phyloP scores from a whole-genome alignment of 2,329 filamentous ascomycete genomes.

The Pezicula carpinea region DNA sequence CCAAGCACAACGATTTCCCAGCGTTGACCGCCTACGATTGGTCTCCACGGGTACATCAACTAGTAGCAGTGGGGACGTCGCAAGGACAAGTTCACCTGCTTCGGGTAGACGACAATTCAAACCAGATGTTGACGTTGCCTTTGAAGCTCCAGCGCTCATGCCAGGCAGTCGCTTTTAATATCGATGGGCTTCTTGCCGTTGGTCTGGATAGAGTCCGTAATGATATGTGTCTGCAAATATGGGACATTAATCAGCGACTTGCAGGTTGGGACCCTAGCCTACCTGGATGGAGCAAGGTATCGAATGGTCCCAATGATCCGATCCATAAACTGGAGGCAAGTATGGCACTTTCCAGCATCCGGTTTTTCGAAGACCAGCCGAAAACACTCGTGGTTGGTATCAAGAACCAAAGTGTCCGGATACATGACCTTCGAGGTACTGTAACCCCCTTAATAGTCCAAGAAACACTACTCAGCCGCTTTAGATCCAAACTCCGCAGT shows the following conservation, averaged over 20 bases:
- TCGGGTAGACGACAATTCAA: constrained; percentile 66
- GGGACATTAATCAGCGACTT: constrained; percentile 64
- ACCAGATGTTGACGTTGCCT: constrained; percentile 59
- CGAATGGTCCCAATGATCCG: constrained; percentile 37
- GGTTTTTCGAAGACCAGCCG: constrained; percentile 75
- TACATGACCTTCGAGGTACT: constrained; percentile 74
- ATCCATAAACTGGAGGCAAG: constrained; percentile 56
- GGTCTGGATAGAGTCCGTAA: constrained; percentile 77
- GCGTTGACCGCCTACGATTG: constrained; percentile 61
- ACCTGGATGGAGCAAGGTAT: constrained; percentile 36
- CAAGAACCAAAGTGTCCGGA: constrained; percentile 67
- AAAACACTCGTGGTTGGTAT: constrained; percentile 72
- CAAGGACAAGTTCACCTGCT: constrained; percentile 73
- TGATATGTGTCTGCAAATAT: constrained; percentile 78
- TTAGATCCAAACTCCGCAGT: constrained; percentile 46
- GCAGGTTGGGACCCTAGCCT: constrained; percentile 42
- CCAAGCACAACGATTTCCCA: constrained; percentile 53
- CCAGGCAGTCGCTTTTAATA: constrained; percentile 77
- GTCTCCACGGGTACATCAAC: constrained; percentile 56
- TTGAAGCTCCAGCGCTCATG: constrained; percentile 74
- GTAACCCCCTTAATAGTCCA: not conserved
- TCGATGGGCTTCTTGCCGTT: constrained; percentile 66
- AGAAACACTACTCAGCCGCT: constrained; percentile 17
- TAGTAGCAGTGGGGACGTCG: constrained; percentile 71
- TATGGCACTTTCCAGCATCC: constrained; percentile 75